Percentiles rank a stretch among this genome's conserved stretches.
phyloP scores from a whole-genome alignment of 2,329 filamentous ascomycete species.

The Scedosporium aurantiacum region DNA sequence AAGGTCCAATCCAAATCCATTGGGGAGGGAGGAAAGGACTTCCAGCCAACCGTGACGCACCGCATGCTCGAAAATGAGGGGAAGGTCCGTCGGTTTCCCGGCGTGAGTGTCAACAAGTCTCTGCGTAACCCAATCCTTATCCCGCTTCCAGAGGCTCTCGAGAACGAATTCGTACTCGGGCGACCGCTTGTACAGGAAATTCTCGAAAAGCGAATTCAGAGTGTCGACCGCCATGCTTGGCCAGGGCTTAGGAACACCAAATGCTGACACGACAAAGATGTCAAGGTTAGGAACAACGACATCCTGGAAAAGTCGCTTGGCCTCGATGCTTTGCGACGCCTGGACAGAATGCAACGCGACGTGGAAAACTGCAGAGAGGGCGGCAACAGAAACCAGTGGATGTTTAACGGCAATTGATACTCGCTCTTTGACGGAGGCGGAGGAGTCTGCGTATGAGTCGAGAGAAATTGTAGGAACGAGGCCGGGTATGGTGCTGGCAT shows the following conservation, averaged over 20 bases:
- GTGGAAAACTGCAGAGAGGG: constrained; percentile 59
- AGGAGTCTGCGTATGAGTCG: constrained; percentile 41
- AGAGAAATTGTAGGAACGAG: constrained; percentile 66
- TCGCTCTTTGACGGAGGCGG: constrained; percentile 37
- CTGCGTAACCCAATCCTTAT: constrained; percentile 74
- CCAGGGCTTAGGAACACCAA: constrained; percentile 69
- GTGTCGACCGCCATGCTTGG: constrained; percentile 64
- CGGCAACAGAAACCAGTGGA: constrained; percentile 78
- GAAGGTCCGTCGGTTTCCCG: constrained; percentile 46
- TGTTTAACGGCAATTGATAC: constrained; percentile 61
- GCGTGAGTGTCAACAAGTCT: constrained; percentile 76
- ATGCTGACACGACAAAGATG: constrained; percentile 68
- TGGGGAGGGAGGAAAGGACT: constrained; percentile 65
- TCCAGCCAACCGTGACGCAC: constrained; percentile 76
- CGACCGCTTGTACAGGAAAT: constrained; percentile 70
- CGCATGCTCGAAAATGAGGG: constrained; percentile 48
- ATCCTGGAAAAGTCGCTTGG: constrained; percentile 54
- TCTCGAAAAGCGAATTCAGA: constrained; percentile 65
- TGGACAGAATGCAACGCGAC: constrained; percentile 51
- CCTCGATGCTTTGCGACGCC: constrained; percentile 51
- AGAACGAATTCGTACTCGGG: constrained; percentile 79
- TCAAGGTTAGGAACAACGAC: constrained; percentile 64
- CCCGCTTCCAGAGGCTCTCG: constrained; percentile 83
- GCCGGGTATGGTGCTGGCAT: constrained; percentile 74
- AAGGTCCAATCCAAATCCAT: constrained; percentile 78